Base-by-base conservation (phyloP, 1,284 basidiomycete species). In the Microbotryum lychnidis-dioicae region DNA sequence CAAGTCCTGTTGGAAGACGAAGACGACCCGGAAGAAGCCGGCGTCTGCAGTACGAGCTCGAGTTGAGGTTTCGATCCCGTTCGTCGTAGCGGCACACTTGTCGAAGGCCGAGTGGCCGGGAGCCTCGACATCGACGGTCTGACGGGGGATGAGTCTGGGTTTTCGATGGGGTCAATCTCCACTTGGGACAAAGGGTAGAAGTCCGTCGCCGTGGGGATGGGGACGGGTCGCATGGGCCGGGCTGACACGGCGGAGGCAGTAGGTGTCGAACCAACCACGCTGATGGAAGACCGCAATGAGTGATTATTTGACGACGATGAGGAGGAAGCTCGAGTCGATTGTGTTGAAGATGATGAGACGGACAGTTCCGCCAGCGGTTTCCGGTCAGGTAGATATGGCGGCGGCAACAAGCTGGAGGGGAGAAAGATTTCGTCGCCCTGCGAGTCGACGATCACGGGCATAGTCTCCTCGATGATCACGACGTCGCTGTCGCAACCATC, bases 101-200 rank as follows among this genome's bases (percentile, higher is more conserved):
- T 16, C 6, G 25, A 33, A n/a, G 27, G 51, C 8, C 51, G 23
- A 29, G 3, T 8, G n/a, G n/a, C 31, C 25, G 27, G 14, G 27
- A 23, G 10, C n/a, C 23, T 25, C 23, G 31, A n/a, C 25, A 14
- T 53, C 23, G 4, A 29, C 16, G 48, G 29, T 50, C 27, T 50
- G 21, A 10, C 49, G 9, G 61, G 63, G 14, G 66, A 61, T 9
- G 66, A 59, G 54, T 67, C 65, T 31, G 65, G 60, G 21, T 67
- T 58, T 25, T 67, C 65, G 48, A 67, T 67, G 6, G 58, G 58
- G 23, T 67, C 66, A n/a, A 60, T 42, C 21, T 61, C 57, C 0
- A 27, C 25, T 21, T 29, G 52, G 47, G 42, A 44, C 14, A n/a
- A 31, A 20, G 37, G 14, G 16, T 50, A 46, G 45, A 10, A 50